Evolutionary conservation across 2,329 filamentous ascomycete species (phyloP).

Genomic region (Ascomycota sp.): DNA sequence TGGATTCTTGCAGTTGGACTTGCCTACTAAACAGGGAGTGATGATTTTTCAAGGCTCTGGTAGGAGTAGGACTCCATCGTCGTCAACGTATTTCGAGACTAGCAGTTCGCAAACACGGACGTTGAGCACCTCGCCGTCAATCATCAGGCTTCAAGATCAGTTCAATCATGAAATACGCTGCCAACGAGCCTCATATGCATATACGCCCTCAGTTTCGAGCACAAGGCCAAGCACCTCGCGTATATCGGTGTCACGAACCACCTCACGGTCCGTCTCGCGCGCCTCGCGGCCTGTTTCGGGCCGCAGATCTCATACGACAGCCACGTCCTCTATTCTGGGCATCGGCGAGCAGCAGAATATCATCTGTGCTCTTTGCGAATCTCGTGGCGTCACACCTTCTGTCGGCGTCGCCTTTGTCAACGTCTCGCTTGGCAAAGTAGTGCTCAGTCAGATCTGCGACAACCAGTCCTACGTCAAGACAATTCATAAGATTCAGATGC

Average conservation of each 20-base stretch:
- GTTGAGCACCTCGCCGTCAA: too few species aligned
- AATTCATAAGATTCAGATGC: conserved; percentile 66
- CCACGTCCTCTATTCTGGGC: conserved; percentile 19
- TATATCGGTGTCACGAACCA: conserved; percentile 5
- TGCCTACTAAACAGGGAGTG: too few species aligned
- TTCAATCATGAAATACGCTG: too few species aligned
- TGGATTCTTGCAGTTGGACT: too few species aligned
- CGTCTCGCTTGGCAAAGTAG: conserved; percentile 61
- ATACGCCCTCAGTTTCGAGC: conserved; percentile 4
- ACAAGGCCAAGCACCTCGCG: conserved; percentile 5
- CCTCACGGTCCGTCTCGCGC: too few species aligned
- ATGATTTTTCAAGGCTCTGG: too few species aligned
- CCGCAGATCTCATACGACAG: conserved; percentile 21
- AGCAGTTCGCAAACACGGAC: too few species aligned
- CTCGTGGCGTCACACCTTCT: conserved; percentile 65
- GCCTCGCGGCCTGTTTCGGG: conserved; percentile 21
- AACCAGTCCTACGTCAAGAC: conserved; percentile 82
- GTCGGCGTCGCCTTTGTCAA: conserved; percentile 81
- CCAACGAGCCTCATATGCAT: too few species aligned
- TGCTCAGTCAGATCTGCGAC: conserved; percentile 80
- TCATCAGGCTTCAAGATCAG: too few species aligned
- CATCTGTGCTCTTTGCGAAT: conserved; percentile 76
- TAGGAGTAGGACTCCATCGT: too few species aligned
- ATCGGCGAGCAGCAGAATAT: conserved; percentile 42
- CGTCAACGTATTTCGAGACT: too few species aligned